phyloP scores from a whole-genome alignment of 2,329 filamentous ascomycete genomes.

The Botrytis fabae region DNA sequence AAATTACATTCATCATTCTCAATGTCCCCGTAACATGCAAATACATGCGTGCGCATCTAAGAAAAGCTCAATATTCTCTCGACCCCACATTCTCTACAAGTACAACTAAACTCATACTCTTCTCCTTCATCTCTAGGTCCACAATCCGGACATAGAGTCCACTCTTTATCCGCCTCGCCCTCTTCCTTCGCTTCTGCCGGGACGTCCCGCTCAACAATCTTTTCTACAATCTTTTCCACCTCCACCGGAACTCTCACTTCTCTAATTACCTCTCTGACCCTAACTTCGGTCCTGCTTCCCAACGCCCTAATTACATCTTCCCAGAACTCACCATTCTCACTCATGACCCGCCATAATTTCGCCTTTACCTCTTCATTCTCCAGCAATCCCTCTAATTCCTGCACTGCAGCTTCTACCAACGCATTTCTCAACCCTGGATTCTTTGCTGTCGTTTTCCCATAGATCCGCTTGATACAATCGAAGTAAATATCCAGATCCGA shows the following conservation, averaged over 20 bases:
- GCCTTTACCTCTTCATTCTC: slow-evolving; percentile 12
- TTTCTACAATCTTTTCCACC: slow-evolving; percentile 25
- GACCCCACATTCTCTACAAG: slow-evolving; percentile 29
- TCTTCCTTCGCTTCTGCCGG: not conserved
- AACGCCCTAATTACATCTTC: slow-evolving; percentile 27
- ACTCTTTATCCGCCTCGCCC: slow-evolving; percentile 17
- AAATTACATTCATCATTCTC: not conserved
- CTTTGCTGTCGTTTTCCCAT: slow-evolving; percentile 15
- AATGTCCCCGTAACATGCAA: not conserved
- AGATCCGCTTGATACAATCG: slow-evolving; percentile 24
- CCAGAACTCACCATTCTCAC: slow-evolving; percentile 29
- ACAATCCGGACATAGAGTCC: slow-evolving; percentile 30
- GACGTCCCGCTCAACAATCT: slow-evolving; percentile 17
- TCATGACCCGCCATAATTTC: slow-evolving; percentile 25
- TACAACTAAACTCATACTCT: slow-evolving; percentile 25
- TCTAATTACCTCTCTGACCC: slow-evolving; percentile 19
- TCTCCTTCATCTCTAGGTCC: slow-evolving; percentile 28
- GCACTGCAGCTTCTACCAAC: slow-evolving; percentile 29
- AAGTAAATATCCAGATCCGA: slow-evolving; percentile 23
- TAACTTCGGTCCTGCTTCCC: slow-evolving; percentile 7
- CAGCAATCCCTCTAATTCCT: slow-evolving; percentile 29
- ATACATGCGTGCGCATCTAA: not conserved
- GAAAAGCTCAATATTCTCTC: slow-evolving; percentile 38
- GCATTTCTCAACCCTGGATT: slow-evolving; percentile 25
- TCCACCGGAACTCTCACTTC: slow-evolving; percentile 32